Base-by-base conservation (phyloP, 805 yeast genomes). In the Nakazawaea anatomiae region DNA sequence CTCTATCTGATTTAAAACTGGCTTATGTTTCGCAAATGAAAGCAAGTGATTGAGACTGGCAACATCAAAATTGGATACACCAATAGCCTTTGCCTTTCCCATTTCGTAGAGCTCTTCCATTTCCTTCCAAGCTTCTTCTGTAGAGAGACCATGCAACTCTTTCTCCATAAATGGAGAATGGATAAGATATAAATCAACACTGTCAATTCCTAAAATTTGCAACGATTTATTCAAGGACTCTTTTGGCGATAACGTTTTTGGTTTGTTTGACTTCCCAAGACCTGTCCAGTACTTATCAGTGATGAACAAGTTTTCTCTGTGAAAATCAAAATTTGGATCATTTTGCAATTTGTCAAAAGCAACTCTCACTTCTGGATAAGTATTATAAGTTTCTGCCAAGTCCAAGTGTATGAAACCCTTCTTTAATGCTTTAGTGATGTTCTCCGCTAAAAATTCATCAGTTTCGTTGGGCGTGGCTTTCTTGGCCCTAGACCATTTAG, bases 1-100 rank as follows among this genome's bases (percentile, higher is more conserved):
- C 69, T 88, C 95, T 53, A 87, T 75, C 71, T 87, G 95, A 68
- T 85, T 82, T 43, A 74, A 79, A 8, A 79, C 88, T 6, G 96
- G 96, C 39, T 69, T 76, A 50, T 74, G 74, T 29, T 71, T 72
- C 41, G 79, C 75, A 43, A 69, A 70, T 9, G 67, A 66, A 45
- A 85, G 70, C 51, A 87, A 68, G 48, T 66, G 73, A 53, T 76
- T 67, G 54, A 85, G 60, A 56, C 79, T 76, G 49, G 70, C 75
- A 30, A 77, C 68, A 25, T 87, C 76, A 64, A 83, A 81, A 70
- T 89, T 88, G 35, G 91, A 84, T 38, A 88, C 87, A 56, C 96
- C 96, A 63, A 88, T 77, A 54, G 76, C 70, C 52, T 74, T 71
- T 25, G 77, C 79, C 54, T 73, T 70, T 6, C 86, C 86, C 38